phyloP scores from a whole-genome alignment of 495 filamentous ascomycete species.

The Penicillium nucicola region DNA sequence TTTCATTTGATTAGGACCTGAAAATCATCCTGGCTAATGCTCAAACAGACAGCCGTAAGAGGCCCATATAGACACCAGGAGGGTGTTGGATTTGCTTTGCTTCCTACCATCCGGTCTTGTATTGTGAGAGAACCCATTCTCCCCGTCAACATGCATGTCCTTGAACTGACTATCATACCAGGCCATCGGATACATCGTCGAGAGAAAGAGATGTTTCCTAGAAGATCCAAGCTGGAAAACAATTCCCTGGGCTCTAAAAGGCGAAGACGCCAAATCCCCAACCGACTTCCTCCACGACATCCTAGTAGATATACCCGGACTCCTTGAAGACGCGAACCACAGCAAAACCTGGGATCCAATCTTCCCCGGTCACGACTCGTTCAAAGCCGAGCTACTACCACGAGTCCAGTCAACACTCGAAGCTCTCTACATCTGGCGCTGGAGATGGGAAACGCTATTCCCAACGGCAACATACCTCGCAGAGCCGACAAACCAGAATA shows the following conservation, averaged over 20 bases:
- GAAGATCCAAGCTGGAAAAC: slow-evolving; percentile 18
- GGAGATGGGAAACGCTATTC: too few relatives aligned
- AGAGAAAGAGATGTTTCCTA: slow-evolving; percentile 19
- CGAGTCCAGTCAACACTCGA: slow-evolving; percentile 1
- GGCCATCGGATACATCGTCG: slow-evolving; percentile 11
- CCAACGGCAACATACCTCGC: too few relatives aligned
- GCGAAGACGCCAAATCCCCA: slow-evolving; percentile 7
- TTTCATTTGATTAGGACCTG: neutral
- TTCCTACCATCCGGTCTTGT: slow-evolving; percentile 9
- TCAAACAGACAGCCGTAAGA: slow-evolving; percentile 9
- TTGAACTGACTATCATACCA: neutral
- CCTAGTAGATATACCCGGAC: slow-evolving; percentile 12
- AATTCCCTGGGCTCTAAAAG: slow-evolving; percentile 10
- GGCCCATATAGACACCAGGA: slow-evolving; percentile 15
- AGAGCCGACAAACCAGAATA: too few relatives aligned
- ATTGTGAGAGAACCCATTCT: slow-evolving; percentile 10
- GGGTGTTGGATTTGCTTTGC: slow-evolving; percentile 7
- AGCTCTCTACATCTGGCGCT: too few relatives aligned
- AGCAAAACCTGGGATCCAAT: neutral
- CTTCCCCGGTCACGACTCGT: neutral
- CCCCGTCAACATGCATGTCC: neutral
- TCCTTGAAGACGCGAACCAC: slow-evolving; percentile 12
- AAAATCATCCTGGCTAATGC: too few relatives aligned
- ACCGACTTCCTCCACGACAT: slow-evolving; percentile 9
- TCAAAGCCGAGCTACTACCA: neutral